Evolutionary conservation across 352 stramenopile genomes (phyloP).

Genomic region (Phytophthora pisi): DNA sequence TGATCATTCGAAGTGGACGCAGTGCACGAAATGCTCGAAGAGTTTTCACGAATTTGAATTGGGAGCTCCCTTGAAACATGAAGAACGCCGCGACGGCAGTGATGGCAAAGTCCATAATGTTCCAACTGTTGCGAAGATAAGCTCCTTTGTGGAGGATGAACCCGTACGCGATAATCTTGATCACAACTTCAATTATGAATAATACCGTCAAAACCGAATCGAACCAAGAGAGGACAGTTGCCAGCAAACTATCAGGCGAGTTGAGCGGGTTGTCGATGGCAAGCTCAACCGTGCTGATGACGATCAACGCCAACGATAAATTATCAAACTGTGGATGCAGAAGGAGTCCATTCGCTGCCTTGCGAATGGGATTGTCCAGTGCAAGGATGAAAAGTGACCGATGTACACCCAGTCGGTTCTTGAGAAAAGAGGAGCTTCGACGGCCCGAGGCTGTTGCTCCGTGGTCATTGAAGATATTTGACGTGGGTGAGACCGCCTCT

Average conservation of each 20-base stretch:
- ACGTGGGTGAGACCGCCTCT: constrained; percentile 18
- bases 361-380: constrained; percentile 56
- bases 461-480: constrained; percentile 46
- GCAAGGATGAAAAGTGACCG: constrained; percentile 56
- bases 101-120: constrained; percentile 91
- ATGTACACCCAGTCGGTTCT: constrained; percentile 21
- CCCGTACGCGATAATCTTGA: constrained; percentile 90
- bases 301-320: constrained; percentile 74
- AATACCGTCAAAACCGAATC: constrained; percentile 78
- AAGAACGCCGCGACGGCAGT: constrained; percentile 78
- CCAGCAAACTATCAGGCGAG: constrained; percentile 42
- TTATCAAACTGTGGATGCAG: constrained; percentile 78
- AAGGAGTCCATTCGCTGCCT: constrained; percentile 52
- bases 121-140: constrained; percentile 90
- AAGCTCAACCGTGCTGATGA: constrained; percentile 68
- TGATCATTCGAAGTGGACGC: constrained; percentile 87
- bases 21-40: constrained; percentile 82
- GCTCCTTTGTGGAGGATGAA: constrained; percentile 63
- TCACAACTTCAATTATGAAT: constrained; percentile 85
- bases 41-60: constrained; percentile 71
- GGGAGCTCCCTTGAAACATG: constrained; percentile 64
- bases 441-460: background rate
- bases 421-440: constrained; percentile 19
- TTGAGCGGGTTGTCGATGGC: constrained; percentile 83
- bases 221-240: constrained; percentile 59